A percentile compares a stretch with the other conserved stretches of the same genome.
Evolutionary conservation across 164 flowering plant species (phyloP).

Genomic region (Magnolia sinica): DNA sequence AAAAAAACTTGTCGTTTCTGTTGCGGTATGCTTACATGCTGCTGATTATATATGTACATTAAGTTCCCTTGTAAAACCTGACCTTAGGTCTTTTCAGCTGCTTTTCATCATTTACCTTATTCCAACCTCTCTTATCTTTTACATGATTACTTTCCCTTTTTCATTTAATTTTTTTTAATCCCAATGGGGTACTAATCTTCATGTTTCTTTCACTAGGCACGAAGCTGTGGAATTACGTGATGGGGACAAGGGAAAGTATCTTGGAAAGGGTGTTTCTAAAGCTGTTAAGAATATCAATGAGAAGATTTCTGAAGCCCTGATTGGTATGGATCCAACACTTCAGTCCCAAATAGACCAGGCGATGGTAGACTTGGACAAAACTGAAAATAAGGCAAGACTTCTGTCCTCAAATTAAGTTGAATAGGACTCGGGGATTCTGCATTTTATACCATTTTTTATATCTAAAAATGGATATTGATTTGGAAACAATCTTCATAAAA

Average conservation of each 20-base stretch:
- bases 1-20: background rate
- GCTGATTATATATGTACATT: background rate
- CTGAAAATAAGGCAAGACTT: constrained; percentile 79
- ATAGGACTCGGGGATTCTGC: background rate
- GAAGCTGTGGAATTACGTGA: constrained; percentile 90
- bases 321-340: constrained; percentile 92
- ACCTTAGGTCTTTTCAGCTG: no score
- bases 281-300: constrained; percentile 86
- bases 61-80: background rate
- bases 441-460: background rate
- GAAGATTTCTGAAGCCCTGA: constrained; percentile 78
- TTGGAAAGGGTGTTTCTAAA: constrained; percentile 80
- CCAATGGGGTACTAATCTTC: no score
- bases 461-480: background rate
- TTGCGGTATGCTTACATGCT: background rate
- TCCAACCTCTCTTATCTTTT: background rate
- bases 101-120: no score
- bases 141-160: background rate
- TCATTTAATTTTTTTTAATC: background rate
- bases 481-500: background rate
- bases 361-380: constrained; percentile 90
- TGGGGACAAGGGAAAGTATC: constrained; percentile 83
- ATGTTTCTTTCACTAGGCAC: constrained; percentile 41
- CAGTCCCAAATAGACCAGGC: constrained; percentile 94
- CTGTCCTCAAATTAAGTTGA: background rate